Evolutionary conservation across 202 grass and related monocot species (phyloP), one percentile per base, ranked within the genome.

Genomic region (Panicum virgatum): DNA sequence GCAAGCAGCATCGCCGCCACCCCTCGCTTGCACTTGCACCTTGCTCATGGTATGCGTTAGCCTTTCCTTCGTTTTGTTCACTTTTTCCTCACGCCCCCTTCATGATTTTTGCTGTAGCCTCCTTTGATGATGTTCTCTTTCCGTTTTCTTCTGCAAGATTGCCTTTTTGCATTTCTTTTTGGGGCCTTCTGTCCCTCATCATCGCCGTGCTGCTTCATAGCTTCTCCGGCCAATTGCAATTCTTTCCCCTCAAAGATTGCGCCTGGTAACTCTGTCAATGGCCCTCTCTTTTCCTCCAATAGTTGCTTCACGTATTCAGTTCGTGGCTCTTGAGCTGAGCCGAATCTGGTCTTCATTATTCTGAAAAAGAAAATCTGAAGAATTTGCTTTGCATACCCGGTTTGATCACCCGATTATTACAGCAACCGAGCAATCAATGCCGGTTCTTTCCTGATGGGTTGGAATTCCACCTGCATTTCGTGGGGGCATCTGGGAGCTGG

Each of bases 391-490:
- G 60, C 48, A 25, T 79, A 48, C 36, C 67, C 16, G 3, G 32
- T 34, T 67, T 74, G 60, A 86, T 73, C 66, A 72, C 60, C 69
- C 12, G 53, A 63, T 23, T 43, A 73, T 67, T n/a, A 4, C 12
- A 73, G 32, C 36, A 73, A 61, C 11, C 51, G 8, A 53, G 51
- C 52, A 73, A 86, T 90, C 51, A 86, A 83, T 86, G 88, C 16
- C 26, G 43, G 42, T 66, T 83, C 52, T 71, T 86, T 78, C 66
- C 40, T 72, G 75, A 30, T 70, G 62, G 79, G 18, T 78, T 47
- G 53, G 68, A 56, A 69, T 83, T 90, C 44, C 53, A 42, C 37
- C 74, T 83, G 15, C 88, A 79, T 69, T 89, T 54, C 62, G 62
- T 86, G 68, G 80, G 43, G 56, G 78, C 62, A 63, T 76, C 62